These are phyloP conservation scores for Hymenochaete sp. DNA, from an alignment of 1,284 basidiomycete genomes.

Conservation along the genomic window DNA sequence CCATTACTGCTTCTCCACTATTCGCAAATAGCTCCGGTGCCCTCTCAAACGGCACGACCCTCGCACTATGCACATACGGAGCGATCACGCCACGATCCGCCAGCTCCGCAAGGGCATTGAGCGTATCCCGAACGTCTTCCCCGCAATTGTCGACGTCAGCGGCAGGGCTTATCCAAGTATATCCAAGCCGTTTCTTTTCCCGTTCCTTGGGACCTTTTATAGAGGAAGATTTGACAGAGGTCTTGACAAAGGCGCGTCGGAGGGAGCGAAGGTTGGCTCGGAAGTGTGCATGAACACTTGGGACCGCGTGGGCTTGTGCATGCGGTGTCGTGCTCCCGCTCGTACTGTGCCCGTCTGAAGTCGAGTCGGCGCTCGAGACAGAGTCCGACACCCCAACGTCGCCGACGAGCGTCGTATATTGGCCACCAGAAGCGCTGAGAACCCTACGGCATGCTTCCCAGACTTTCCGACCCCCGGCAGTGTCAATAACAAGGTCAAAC, in stretches of 20 bases:
- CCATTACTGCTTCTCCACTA: neutral
- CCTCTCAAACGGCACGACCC: slow-evolving; percentile 14
- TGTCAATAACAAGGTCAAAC: slow-evolving; percentile 77
- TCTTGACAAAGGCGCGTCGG: slow-evolving; percentile 27
- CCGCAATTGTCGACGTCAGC: slow-evolving; percentile 25
- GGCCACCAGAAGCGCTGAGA: slow-evolving; percentile 36
- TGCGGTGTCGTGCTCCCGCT: too few relatives aligned
- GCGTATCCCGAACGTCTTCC: slow-evolving; percentile 24
- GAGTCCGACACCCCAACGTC: slow-evolving; percentile 29
- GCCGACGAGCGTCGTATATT: slow-evolving; percentile 72
- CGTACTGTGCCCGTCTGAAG: slow-evolving; percentile 26
- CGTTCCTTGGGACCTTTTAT: too few relatives aligned
- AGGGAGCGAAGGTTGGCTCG: slow-evolving; percentile 59
- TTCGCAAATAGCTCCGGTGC: slow-evolving; percentile 10
- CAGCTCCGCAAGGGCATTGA: slow-evolving; percentile 21
- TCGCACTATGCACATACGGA: slow-evolving; percentile 4
- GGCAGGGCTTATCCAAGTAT: slow-evolving; percentile 24
- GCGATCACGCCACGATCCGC: slow-evolving; percentile 6
- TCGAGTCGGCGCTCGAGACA: slow-evolving; percentile 27
- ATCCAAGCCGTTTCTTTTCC: slow-evolving; percentile 22
- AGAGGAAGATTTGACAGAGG: too few relatives aligned
- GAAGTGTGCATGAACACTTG: slow-evolving; percentile 62
- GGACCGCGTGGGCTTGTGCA: slow-evolving; percentile 36
- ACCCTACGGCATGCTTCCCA: slow-evolving; percentile 65
- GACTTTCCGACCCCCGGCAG: slow-evolving; percentile 65